These are phyloP conservation scores for Lasiodiplodia gonubiensis DNA, from an alignment of 2,329 filamentous ascomycete species.

Conservation along the genomic window DNA sequence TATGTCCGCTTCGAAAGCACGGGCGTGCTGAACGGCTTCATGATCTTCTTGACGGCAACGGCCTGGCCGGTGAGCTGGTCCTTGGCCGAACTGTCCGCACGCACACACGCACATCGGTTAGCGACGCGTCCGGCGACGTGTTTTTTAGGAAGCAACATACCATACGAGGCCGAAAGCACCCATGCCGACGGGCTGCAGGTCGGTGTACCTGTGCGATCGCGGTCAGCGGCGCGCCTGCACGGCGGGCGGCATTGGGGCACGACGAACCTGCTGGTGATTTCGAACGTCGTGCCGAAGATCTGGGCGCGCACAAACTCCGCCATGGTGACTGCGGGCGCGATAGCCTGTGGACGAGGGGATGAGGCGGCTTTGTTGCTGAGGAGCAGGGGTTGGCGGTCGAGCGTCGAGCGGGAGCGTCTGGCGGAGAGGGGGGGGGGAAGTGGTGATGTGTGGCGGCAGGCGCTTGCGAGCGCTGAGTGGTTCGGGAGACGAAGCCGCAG, in stretches of 20 bases:
- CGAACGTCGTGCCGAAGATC: constrained; percentile 99
- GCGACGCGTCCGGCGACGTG: constrained; percentile 24
- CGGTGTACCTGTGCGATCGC: constrained; percentile 75
- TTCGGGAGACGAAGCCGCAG: constrained; percentile 2
- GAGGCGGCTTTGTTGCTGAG: constrained; percentile 15
- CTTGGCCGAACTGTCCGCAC: constrained; percentile 74
- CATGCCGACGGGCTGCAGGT: constrained; percentile 98
- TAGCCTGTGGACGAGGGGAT: constrained; percentile 7
- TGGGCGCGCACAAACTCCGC: constrained; percentile 99
- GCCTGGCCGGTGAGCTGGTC: constrained; percentile 97
- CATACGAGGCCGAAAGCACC: constrained; percentile 98
- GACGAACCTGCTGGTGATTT: constrained; percentile 93
- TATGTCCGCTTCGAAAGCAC: constrained; percentile 98
- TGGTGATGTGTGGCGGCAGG: constrained; percentile 24
- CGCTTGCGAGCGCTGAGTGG: constrained; percentile 21
- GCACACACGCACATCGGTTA: constrained; percentile 24
- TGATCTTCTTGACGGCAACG: constrained; percentile 99
- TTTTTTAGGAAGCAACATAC: constrained; percentile 56
- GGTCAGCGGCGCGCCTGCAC: constrained; percentile 33
- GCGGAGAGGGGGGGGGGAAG: constrained; percentile 3
- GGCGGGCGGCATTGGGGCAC: constrained; percentile 32
- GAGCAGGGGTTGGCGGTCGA: constrained; percentile 6
- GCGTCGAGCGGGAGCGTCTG: constrained; percentile 8
- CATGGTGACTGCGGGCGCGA: constrained; percentile 65
- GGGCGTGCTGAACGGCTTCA: constrained; percentile 99